Evolutionary conservation across 176 grass and related monocot genomes (phyloP), one percentile per base, ranked within the genome.

Genomic region (Carex pumila): DNA sequence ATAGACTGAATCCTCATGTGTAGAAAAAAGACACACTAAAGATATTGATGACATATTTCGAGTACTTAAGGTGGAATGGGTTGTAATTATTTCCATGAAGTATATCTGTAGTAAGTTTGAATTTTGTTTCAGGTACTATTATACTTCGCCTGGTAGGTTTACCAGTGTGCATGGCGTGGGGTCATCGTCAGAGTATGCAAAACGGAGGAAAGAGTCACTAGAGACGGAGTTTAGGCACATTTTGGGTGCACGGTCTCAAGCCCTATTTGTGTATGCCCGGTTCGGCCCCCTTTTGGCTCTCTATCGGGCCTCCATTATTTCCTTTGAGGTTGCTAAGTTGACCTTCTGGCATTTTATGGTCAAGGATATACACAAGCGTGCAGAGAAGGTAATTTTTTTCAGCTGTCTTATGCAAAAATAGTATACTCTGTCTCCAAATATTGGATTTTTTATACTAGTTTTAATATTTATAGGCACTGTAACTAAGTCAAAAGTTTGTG

Each of bases 121-220:
- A 61, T 77, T 59, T 62, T 25, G 7, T 61, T 76, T 60, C 58
- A 60, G 15, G 52, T 57, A 43, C 5, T 89, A 61, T 25, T 91
- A 39, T 84, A 90, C 91, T 83, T 94, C 86, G 13, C 90, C 92
- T 30, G 89, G 81, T 77, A 89, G 87, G 67, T 98, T 90, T 65
- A 80, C 95, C 68, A 98, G 95, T 61, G 92, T 98, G 56, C 95
- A 98, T 52, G 95, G 92, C 0, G 95, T 90, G 74, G 93, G 92
- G 47, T 90, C 88, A 1, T 94, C 95, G 13, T 85, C 92, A 50
- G 95, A 98, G 63, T 98, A 94, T 80, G 95, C 95, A 34, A 98
- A 94, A 85, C 90, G 87, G 57, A 92, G 95, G 29, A 98, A 93
- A 84, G 89, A 94, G 87, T 94, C 76, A 4, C 86, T 98, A 65